These are phyloP conservation scores for Elongisporangium senticosum DNA, from an alignment of 352 stramenopile genomes.

Conservation along the genomic window DNA sequence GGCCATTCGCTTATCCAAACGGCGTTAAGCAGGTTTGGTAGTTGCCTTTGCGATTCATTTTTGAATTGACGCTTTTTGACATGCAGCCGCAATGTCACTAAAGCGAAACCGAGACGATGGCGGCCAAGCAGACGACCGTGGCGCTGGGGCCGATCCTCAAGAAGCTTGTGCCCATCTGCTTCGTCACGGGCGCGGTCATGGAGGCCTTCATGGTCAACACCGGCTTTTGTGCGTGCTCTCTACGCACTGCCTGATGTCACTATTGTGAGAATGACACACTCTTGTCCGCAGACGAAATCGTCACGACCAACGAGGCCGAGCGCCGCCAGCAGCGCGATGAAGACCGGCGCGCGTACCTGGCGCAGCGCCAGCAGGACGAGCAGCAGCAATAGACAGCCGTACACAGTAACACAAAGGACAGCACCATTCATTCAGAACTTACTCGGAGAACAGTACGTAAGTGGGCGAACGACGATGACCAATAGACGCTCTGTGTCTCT, in stretches of 20 bases:
- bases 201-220: slow-evolving; percentile 90
- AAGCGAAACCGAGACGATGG: slow-evolving; percentile 13
- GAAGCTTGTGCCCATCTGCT: slow-evolving; percentile 83
- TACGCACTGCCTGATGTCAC: background rate
- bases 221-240: slow-evolving; percentile 62
- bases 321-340: slow-evolving; percentile 56
- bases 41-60: slow-evolving; percentile 12
- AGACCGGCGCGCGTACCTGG: slow-evolving; percentile 41
- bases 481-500: slow-evolving; percentile 2
- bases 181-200: slow-evolving; percentile 76
- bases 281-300: slow-evolving; percentile 62
- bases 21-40: background rate
- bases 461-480: background rate
- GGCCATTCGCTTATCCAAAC: slow-evolving; percentile 13
- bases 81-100: background rate
- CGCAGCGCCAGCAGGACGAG: slow-evolving; percentile 4
- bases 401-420: background rate
- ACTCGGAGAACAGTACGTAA: background rate
- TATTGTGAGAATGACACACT: background rate
- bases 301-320: slow-evolving; percentile 71
- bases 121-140: slow-evolving; percentile 24
- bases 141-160: slow-evolving; percentile 67
- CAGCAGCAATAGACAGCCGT: background rate
- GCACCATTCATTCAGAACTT: background rate
- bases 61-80: slow-evolving; percentile 9